Base-by-base conservation (phyloP, 2,329 filamentous ascomycete genomes). In the Neonectria magnoliae region DNA sequence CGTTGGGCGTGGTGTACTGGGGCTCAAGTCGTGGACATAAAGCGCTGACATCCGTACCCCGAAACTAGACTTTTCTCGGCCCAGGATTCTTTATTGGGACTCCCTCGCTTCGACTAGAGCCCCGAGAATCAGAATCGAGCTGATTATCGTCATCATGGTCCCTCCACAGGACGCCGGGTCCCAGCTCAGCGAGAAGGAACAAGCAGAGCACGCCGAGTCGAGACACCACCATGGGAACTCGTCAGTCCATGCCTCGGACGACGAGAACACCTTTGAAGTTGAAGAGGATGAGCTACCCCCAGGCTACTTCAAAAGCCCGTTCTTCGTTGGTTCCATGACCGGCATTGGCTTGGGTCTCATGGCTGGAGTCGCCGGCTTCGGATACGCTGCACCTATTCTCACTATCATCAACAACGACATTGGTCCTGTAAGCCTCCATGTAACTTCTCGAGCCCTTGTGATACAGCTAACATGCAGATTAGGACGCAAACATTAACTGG, bases 401-500 rank as follows among this genome's bases (percentile, higher is more conserved):
- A 45, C 29, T 5, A 56, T 70, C 14, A 71, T 71, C 48, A 71
- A 68, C 47, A 68, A 62, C 18, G 68, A 71, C 18, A 70, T 71
- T 41, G 69, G 68, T 0, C 64, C 68, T 3, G 68, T 70, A 62
- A 20, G 62, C 44, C 25, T 27, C 29, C 9, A n/a, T 53, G 11
- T 14, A 7, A 20, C 51, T n/a, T 6, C 2, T 45, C 41, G 41
- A 25, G 4, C 44, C 7, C 10, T 48, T 18, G 3, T 41, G 14
- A n/a, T 9, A 8, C 4, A 31, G 25, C 42, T 55, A 31, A 61
- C 29, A 14, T 29, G n/a, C 14, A 31, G 2, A 18, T 1, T 22
- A 75, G 67, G 66, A 68, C 36, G 53, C 64, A 13, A 76, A 75
- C 60, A 71, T 76, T 20, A 71, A 71, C 63, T 76, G 75, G 75